Percentiles rank a stretch among this genome's conserved stretches.
Evolutionary conservation across 2,329 filamentous ascomycete genomes (phyloP).

Genomic region (Graphilbum fragrans): DNA sequence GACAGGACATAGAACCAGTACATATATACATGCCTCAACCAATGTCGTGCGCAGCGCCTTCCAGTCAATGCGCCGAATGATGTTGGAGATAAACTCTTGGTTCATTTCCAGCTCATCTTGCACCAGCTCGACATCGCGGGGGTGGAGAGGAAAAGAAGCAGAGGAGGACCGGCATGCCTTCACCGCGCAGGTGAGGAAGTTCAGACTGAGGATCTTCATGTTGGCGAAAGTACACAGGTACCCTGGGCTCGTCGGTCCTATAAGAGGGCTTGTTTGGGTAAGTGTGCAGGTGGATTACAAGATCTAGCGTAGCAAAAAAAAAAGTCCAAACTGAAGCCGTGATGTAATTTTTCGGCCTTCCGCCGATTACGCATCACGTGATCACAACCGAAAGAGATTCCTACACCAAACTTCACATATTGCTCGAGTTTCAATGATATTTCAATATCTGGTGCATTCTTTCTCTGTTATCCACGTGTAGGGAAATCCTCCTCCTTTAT

Average conservation of each 20-base stretch:
- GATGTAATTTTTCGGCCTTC: no score
- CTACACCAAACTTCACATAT: no score
- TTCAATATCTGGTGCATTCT: no score
- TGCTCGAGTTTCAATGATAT: no score
- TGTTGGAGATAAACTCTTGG: conserved; percentile 66
- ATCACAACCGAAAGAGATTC: no score
- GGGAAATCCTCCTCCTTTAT: conserved; percentile 12
- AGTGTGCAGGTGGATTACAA: no score
- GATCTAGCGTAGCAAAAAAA: neutral
- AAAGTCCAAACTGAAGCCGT: neutral
- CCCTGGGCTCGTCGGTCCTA: no score
- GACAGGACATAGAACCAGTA: neutral
- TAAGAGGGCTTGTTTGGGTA: no score
- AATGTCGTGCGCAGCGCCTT: conserved; percentile 62
- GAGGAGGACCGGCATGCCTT: conserved; percentile 82
- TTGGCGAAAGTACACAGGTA: no score
- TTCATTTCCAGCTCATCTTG: conserved; percentile 75
- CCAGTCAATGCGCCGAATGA: conserved; percentile 86
- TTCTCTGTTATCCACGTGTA: no score
- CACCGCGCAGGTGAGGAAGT: conserved; percentile 92
- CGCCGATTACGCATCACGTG: neutral
- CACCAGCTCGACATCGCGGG: conserved; percentile 82
- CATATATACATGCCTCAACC: conserved; percentile 47
- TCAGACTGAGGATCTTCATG: conserved; percentile 97
- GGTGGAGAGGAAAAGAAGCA: conserved; percentile 79